phyloP scores from a whole-genome alignment of 1,284 basidiomycete genomes.

The Mrakiaceae sp. region DNA sequence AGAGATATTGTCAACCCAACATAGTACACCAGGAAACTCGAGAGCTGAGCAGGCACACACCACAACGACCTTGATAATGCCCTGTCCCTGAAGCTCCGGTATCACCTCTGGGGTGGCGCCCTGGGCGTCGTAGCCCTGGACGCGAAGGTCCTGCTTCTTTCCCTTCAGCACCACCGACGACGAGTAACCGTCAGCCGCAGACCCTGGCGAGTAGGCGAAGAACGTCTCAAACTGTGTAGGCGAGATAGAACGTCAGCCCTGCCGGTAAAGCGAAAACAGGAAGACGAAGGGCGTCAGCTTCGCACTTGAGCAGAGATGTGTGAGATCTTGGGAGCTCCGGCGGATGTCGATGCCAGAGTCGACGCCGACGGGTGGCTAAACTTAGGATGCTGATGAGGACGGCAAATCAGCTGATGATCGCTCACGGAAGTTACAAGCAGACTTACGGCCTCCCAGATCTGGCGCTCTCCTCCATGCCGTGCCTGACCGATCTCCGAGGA shows the following conservation, averaged over 20 bases:
- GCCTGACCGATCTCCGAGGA: conserved; percentile 3
- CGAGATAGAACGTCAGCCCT: background rate
- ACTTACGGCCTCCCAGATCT: background rate
- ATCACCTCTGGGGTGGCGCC: conserved; percentile 45
- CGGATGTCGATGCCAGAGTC: background rate
- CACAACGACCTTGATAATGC: conserved; percentile 68
- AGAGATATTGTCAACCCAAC: background rate
- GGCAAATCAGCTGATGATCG: background rate
- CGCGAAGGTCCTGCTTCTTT: conserved; percentile 27
- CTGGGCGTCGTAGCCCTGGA: conserved; percentile 29
- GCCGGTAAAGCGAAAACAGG: no score
- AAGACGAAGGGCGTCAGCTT: background rate
- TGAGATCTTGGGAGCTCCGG: conserved; percentile 20
- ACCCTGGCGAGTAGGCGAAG: conserved; percentile 63
- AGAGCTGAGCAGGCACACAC: conserved; percentile 71
- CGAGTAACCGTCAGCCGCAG: conserved; percentile 15
- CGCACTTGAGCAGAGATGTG: conserved; percentile 63
- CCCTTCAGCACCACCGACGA: conserved; percentile 57
- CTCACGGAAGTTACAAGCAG: background rate
- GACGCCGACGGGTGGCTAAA: conserved; percentile 24
- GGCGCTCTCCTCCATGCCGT: no score
- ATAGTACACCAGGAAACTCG: conserved; percentile 35
- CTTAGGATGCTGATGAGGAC: conserved; percentile 23
- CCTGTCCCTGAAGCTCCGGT: conserved; percentile 55
- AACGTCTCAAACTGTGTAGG: conserved; percentile 55